Base-by-base conservation (phyloP, 306 rosid species). In the Arachis stenosperma region DNA sequence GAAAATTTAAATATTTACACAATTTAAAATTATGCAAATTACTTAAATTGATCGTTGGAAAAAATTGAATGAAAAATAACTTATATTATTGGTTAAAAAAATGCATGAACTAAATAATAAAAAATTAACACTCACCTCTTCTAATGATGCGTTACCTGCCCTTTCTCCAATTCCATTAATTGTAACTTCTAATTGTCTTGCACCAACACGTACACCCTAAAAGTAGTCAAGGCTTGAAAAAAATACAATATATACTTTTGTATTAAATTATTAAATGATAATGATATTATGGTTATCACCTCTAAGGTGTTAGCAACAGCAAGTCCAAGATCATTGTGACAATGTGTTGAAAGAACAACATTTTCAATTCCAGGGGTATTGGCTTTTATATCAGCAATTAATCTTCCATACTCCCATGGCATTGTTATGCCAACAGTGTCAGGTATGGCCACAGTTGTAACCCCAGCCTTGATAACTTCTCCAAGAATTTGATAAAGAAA, bases 101-200 rank as follows among this genome's bases (percentile, higher is more conserved):
- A 33, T 2, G 37, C 37, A 17, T 5, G 63, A 8, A 70, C 40
- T 6, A 75, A 17, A 57, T 8, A 8, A 17, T 17, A 22, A 3
- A 33, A 33, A 2, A 33, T 33, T 22, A 22, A 77, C 1, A 74
- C 60, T 80, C 13, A 84, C 99, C 96, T 94, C 99, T 78, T 94
- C 99, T 7, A 91, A 42, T 0, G 97, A 88, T 46, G 99, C 99
- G 84, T 95, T 95, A 14, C 99, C 99, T 6, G 98, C 99, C 82
- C 99, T 91, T 84, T 95, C 99, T 69, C 99, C 99, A 68, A 95
- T 95, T 39, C 99, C 99, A 84, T 95, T 95, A 40, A 95, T 80
- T 54, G 99, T 95, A 50, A 95, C 98, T 84, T 95, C 99, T 66
- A 95, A 43, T 66, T 95, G 99, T 71, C 99, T 86, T 14, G 99